Percentiles rank a stretch among this genome's conserved stretches.
Conservation (phyloP, 1,284 basidiomycete species). For the Singerocomus inundabilis region DNA sequence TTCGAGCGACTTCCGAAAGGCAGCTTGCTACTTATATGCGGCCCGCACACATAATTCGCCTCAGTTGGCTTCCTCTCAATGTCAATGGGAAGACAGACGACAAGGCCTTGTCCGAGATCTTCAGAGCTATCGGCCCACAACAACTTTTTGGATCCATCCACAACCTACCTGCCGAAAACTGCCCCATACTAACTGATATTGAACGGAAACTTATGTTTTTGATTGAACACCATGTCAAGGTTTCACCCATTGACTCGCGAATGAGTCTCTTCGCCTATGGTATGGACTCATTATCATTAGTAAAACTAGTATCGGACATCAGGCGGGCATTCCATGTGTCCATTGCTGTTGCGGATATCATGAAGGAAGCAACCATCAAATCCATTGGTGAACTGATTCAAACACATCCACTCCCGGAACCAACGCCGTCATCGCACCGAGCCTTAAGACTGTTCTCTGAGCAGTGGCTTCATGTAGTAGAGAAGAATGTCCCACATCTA, state of each 20-base stretch:
- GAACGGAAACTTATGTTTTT: conserved; percentile 11
- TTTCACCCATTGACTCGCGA: conserved; percentile 14
- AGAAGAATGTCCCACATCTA: conserved; percentile 23
- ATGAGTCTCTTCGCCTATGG: conserved; percentile 47
- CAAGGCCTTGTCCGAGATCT: conserved; percentile 41
- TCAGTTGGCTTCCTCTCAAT: conserved; percentile 48
- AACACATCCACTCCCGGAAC: not conserved
- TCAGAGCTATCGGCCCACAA: conserved; percentile 35
- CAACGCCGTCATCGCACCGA: conserved; percentile 7
- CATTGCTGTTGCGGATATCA: conserved; percentile 42
- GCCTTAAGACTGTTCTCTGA: conserved; percentile 29
- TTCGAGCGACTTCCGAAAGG: conserved; percentile 39
- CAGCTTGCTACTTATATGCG: conserved; percentile 53
- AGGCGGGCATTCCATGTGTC: conserved; percentile 30
- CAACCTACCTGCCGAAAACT: not conserved
- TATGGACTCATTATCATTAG: conserved; percentile 45
- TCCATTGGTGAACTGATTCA: conserved; percentile 33
- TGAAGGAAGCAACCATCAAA: conserved; percentile 39
- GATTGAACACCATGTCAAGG: conserved; percentile 12
- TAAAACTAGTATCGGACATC: conserved; percentile 39
- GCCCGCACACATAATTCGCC: conserved; percentile 48
- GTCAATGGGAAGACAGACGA: conserved; percentile 49
- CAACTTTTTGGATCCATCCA: conserved; percentile 18
- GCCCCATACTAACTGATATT: not conserved
- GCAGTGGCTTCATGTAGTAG: conserved; percentile 30